Conservation (phyloP, 1,284 basidiomycete species). For the Agroathelia rolfsii region DNA sequence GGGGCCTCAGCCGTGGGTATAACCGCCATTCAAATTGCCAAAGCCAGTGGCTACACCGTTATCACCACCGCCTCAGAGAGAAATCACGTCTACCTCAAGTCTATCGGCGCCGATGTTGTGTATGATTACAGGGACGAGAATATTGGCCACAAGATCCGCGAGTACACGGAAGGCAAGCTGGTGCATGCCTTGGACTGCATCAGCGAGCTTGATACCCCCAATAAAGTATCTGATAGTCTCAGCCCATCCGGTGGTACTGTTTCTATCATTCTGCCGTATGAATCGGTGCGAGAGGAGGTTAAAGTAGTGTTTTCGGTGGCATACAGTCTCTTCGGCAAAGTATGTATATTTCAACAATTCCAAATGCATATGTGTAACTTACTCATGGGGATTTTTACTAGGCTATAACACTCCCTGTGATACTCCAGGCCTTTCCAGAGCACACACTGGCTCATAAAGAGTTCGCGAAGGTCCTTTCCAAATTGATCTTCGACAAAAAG, state of each 20-base stretch:
- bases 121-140: conserved; percentile 15
- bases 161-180: conserved; percentile 18
- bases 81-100: conserved; percentile 2
- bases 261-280: conserved; percentile 15
- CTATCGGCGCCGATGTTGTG: conserved; percentile 1
- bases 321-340: conserved; percentile 19
- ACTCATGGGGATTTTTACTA: too few relatives aligned
- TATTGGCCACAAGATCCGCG: conserved; percentile 15
- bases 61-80: too few relatives aligned
- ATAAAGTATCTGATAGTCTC: conserved; percentile 15
- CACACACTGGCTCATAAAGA: conserved; percentile 12
- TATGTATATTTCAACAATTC: conserved; percentile 5
- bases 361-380: conserved; percentile 11
- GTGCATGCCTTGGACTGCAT: conserved; percentile 19
- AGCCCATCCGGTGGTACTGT: conserved; percentile 19
- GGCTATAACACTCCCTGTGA: conserved; percentile 3
- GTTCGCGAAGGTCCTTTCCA: conserved; percentile 9
- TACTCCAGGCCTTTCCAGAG: conserved; percentile 15
- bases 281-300: conserved; percentile 13
- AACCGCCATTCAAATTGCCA: too few relatives aligned
- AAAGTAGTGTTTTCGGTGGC: conserved; percentile 18
- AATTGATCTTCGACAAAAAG: conserved; percentile 10
- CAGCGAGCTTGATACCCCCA: conserved; percentile 16
- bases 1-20: too few relatives aligned
- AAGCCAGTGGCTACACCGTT: too few relatives aligned